Evolutionary conservation across 2,329 filamentous ascomycete species (phyloP), one percentile per base, ranked within the genome.

Genomic region (Fusarium lyarnte): DNA sequence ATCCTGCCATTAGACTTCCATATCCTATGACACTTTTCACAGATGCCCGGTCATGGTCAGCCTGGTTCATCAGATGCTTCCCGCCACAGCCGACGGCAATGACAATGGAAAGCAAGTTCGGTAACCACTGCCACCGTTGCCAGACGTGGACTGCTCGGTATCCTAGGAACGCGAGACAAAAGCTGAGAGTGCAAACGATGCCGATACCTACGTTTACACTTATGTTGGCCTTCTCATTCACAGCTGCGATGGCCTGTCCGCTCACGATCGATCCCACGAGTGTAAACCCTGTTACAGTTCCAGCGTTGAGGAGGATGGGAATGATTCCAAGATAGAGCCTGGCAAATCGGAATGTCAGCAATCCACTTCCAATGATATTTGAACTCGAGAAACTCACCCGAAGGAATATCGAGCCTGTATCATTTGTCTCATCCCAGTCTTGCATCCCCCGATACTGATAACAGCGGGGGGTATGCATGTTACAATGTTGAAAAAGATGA

Each of bases 341-440:
- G 35, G 8, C 39, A 17, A 42, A 9, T 9, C 16, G 10, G 29
- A 31, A 21, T 25, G 45, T 77, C 63, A 76, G 59, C 38, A 25
- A 33, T 23, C 14, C 17, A 8, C 29, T 25, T 21, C n/a, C 13
- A 38, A 29, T 13, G 16, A 53, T 41, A 14, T 31, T 31, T 23
- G 45, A 12, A 29, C 14, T 19, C 25, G 17, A 25, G n/a, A 31
- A 35, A 43, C 74, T 35, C 46, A 87, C 82, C 87, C 88, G 74
- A 89, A 91, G 1, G 86, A 86, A 78, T 89, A 91, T 35, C 89
- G 83, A n/a, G 89, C 87, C 72, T 89, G 87, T 10, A 90, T 85
- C 76, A 90, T 85, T 76, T 90, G 88, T 23, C 89, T 83, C 81
- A 90, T 83, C 19, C 88, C 89, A 5, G 88, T 90, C 63, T 84